Conservation (phyloP, 176 grass and related monocot genomes). For the bread wheat (Triticum aestivum) region DNA sequence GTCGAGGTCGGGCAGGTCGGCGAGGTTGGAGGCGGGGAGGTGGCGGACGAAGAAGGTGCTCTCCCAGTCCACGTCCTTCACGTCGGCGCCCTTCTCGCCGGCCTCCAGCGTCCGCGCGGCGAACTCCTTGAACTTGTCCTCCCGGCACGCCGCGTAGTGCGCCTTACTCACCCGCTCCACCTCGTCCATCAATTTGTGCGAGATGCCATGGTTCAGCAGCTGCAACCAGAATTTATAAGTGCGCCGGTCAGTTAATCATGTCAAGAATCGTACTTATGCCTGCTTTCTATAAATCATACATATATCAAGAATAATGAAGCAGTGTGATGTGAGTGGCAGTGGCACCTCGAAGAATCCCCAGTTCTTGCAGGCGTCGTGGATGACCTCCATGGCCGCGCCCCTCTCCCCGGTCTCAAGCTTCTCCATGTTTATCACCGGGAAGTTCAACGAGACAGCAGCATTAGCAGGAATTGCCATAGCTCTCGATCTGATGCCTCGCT, state of each 20-base stretch:
- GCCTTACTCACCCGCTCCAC: constrained; percentile 82
- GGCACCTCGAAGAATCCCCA: constrained; percentile 98
- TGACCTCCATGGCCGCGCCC: constrained; percentile 52
- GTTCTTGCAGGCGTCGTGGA: constrained; percentile 82
- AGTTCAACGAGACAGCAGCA: constrained; percentile 19
- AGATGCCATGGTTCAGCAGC: constrained; percentile 91
- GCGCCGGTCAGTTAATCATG: not conserved
- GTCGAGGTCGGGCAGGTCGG: constrained; percentile 61
- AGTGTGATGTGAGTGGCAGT: not conserved
- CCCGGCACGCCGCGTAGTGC: constrained; percentile 56
- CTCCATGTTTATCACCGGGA: constrained; percentile 86
- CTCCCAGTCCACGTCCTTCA: constrained; percentile 80
- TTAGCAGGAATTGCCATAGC: constrained; percentile 21
- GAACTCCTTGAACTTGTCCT: constrained; percentile 68
- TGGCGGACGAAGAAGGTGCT: constrained; percentile 92
- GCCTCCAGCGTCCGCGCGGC: constrained; percentile 53
- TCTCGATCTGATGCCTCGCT: not conserved
- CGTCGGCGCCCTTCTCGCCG: constrained; percentile 35
- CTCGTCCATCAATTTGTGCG: constrained; percentile 86
- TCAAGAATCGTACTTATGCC: not conserved
- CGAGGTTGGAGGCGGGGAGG: constrained; percentile 60
- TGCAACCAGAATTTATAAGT: not conserved
- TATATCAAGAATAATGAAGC: too few species aligned
- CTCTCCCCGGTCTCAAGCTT: constrained; percentile 65
- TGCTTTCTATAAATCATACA: not conserved